Conservation (phyloP, 305 asterid genomes). For the Solanum hybrid region DNA sequence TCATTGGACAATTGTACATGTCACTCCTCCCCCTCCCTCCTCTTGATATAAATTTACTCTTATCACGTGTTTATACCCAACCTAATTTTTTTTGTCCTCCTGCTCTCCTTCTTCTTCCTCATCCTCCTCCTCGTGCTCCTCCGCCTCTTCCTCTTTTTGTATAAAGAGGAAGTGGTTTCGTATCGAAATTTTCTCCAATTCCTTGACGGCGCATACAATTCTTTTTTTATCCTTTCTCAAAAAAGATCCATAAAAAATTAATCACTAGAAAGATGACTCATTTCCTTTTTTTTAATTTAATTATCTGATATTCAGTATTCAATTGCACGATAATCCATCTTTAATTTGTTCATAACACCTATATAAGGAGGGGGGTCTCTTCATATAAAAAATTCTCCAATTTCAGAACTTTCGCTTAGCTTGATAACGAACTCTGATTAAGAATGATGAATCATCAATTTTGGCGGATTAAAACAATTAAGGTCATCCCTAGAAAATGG, state of each 20-base stretch:
- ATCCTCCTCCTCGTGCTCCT: background rate
- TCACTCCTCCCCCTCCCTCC: background rate
- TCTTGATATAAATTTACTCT: background rate
- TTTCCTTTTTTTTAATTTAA: background rate
- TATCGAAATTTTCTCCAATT: background rate
- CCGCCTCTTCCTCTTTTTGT: background rate
- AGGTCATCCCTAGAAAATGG: constrained; percentile 48
- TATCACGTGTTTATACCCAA: background rate
- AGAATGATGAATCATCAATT: background rate
- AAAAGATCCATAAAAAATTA: background rate
- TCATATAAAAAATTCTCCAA: background rate
- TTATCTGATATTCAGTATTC: background rate
- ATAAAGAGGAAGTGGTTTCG: background rate
- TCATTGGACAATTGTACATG: background rate
- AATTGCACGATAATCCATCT: background rate
- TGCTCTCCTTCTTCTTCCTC: background rate
- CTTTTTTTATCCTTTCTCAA: background rate
- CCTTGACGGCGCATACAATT: background rate
- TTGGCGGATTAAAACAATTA: constrained; percentile 43
- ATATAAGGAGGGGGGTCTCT: background rate
- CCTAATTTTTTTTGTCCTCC: background rate
- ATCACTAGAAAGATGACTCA: background rate
- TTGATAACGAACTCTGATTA: background rate
- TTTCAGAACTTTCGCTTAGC: background rate
- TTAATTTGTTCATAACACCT: background rate